These are phyloP conservation scores for Colletotrichum endophyticum DNA, from an alignment of 2,329 filamentous ascomycete genomes.

Conservation along the genomic window DNA sequence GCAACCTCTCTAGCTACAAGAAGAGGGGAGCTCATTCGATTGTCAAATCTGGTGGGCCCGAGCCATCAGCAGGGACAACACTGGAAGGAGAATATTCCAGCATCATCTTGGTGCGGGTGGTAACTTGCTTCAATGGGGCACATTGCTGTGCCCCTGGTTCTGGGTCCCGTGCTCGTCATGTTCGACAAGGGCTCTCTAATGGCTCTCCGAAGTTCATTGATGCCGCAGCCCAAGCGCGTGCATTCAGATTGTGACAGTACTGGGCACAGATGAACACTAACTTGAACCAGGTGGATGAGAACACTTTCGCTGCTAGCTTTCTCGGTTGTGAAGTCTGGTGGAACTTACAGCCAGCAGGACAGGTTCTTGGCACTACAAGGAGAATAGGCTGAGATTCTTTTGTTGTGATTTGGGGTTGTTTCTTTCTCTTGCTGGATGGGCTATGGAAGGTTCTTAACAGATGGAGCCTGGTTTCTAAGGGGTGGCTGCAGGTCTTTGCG, in stretches of 20 bases:
- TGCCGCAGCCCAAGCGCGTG: background rate
- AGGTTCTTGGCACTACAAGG: background rate
- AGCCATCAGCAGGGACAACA: background rate
- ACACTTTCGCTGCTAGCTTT: background rate
- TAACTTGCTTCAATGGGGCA: background rate
- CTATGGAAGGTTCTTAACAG: background rate
- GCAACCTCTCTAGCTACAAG: background rate
- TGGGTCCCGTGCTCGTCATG: background rate
- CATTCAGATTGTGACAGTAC: background rate
- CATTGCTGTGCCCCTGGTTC: background rate
- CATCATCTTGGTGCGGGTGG: background rate
- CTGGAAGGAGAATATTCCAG: background rate
- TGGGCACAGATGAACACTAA: background rate
- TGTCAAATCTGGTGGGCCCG: background rate
- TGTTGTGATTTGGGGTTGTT: background rate
- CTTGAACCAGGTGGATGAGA: fast-evolving
- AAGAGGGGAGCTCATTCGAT: background rate
- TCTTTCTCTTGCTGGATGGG: background rate
- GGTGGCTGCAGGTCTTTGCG: background rate
- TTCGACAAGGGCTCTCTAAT: background rate
- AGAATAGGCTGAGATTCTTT: background rate
- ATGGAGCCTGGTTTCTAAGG: background rate
- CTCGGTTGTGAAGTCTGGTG: background rate
- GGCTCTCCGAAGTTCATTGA: background rate
- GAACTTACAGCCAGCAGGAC: background rate